phyloP scores from a whole-genome alignment of 2,329 filamentous ascomycete genomes.

The Penicillium sp. region DNA sequence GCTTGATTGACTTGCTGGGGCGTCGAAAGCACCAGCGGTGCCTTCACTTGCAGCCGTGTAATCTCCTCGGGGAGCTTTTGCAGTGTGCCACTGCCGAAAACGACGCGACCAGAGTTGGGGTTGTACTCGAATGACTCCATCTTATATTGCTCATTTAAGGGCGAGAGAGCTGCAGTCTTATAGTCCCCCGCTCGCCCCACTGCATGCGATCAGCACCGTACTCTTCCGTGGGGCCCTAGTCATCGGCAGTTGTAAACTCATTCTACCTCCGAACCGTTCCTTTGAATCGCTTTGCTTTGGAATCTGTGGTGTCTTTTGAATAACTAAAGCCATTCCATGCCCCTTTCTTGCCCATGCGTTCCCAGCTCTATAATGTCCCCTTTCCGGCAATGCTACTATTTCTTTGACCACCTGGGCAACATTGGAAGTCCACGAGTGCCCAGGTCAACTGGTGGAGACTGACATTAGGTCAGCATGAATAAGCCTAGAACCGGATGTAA shows the following conservation, averaged over 20 bases:
- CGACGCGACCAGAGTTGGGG: constrained; percentile 54
- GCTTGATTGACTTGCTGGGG: constrained; percentile 54
- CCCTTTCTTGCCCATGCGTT: no score
- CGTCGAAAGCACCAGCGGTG: constrained; percentile 60
- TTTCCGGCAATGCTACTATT: no score
- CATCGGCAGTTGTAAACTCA: constrained; percentile 15
- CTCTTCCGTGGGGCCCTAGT: constrained; percentile 17
- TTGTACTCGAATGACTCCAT: constrained; percentile 62
- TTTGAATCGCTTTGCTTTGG: no score
- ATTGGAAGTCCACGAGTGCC: background rate
- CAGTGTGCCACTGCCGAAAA: constrained; percentile 60
- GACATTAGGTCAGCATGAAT: constrained; percentile 20
- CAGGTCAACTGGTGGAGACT: background rate
- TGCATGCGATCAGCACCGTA: constrained; percentile 13
- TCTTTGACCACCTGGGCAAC: background rate
- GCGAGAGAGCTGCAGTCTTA: constrained; percentile 14
- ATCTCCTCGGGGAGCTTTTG: constrained; percentile 50
- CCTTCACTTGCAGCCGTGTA: constrained; percentile 48
- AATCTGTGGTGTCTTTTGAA: no score
- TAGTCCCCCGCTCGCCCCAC: constrained; percentile 20
- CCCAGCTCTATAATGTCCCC: no score
- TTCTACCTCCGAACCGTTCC: background rate
- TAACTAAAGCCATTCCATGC: no score
- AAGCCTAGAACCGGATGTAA: constrained; percentile 4
- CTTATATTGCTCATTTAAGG: constrained; percentile 2